phyloP scores from a whole-genome alignment of 169 alveolate genomes.

The Amoebophrya sp. region DNA sequence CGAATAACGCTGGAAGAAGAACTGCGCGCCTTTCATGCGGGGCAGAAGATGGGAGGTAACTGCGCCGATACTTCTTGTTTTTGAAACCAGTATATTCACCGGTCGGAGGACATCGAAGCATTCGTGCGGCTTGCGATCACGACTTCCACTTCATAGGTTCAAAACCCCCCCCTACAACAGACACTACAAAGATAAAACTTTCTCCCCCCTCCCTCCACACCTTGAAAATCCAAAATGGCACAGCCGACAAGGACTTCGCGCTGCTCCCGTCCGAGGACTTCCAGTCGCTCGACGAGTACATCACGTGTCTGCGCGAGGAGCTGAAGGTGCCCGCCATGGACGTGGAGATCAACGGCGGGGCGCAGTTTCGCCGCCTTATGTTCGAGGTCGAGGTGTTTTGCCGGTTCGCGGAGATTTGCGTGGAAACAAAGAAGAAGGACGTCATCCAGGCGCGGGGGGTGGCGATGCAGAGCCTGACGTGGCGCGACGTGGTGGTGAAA shows the following conservation, averaged over 20 bases:
- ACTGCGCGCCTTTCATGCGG: not conserved
- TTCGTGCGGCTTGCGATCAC: no score
- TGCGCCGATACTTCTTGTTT: no score
- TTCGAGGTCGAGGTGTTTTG: constrained; percentile 29
- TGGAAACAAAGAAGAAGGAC: constrained; percentile 35
- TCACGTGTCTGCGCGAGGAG: constrained; percentile 9
- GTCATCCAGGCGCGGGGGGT: constrained; percentile 28
- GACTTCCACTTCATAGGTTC: no score
- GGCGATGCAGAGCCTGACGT: not conserved
- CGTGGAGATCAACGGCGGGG: constrained; percentile 37
- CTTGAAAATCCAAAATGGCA: no score
- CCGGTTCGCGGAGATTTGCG: constrained; percentile 32
- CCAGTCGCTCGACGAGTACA: constrained; percentile 27
- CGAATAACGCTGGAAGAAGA: not conserved
- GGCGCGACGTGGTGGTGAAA: constrained; percentile 16
- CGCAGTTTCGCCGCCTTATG: constrained; percentile 37
- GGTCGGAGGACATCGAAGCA: no score
- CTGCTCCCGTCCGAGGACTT: constrained; percentile 30
- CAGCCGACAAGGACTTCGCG: constrained; percentile 24
- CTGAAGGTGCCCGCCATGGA: not conserved
- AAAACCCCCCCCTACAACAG: no score
- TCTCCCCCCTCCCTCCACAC: no score
- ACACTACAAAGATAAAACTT: no score
- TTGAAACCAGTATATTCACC: no score
- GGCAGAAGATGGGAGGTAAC: not conserved